Evolutionary conservation across 305 asterid genomes (phyloP), one percentile per base, ranked within the genome.

Genomic region (Fraxinus floribunda): DNA sequence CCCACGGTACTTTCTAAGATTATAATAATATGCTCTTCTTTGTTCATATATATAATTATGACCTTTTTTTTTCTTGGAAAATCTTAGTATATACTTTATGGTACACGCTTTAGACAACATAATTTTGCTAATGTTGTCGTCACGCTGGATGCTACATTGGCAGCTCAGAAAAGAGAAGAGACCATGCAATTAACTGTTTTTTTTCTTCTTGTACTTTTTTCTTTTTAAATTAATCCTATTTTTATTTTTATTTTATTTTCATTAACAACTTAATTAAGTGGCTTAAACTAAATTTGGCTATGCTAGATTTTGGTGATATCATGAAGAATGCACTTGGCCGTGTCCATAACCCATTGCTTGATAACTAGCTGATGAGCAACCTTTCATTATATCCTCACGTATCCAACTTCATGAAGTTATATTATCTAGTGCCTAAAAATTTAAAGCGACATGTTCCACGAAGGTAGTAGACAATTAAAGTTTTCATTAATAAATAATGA

Each of bases 1-100:
- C 89, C 93, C 87, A 81, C 85, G 75, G 74, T 72, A 72, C 84
- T 84, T 85, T 85, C 57, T 11, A 38, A 20, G 64, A 44, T 41
- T 10, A 7, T 7, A 29, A 44, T 32, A 41, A 5, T 34, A 0
- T 16, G 36, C 80, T 55, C 35, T 44, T 55, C 57, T 18, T 29
- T 30, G 80, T 77, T 49, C 71, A 8, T 11, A 32, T 29, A 29
- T 29, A 29, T 32, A 32, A n/a, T n/a, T n/a, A n/a, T 32, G 3
- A 10, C 30, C 38, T 39, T 52, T 39, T 49, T 77, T 49, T 52
- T 29, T n/a, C 18, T 32, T 49, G 30, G 0, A n/a, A 77, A 29
- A 49, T 57, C 11, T 8, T n/a, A 7, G 57, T 46, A 16, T 36
- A 36, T 36, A 36, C 10, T 9, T 7, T 39, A 39, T 8, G 1